Evolutionary conservation across 2,329 filamentous ascomycete species (phyloP), one percentile per base, ranked within the genome.

Genomic region (Knufia petricola): DNA sequence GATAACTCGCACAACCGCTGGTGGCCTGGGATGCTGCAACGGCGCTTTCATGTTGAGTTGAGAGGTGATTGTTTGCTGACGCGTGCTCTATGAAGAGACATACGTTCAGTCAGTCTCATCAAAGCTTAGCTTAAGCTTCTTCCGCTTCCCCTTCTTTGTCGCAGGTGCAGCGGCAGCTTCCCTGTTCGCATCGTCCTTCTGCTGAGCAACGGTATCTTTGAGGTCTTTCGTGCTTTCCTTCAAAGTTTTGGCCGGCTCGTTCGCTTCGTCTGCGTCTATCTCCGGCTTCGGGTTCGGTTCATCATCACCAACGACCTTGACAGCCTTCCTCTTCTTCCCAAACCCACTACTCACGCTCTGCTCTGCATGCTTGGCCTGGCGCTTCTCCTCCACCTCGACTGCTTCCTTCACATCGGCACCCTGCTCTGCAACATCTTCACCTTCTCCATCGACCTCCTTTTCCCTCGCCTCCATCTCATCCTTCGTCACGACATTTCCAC

Each of bases 91-190:
- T 28, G 6, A 28, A 6, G 12, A 28, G 26, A 28, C 6, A 28
- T 12, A 39, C 6, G 32, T 7, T 48, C 46, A 48, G 12, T 58
- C 56, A 37, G 53, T 43, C 10, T 58, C 55, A 40, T 59, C 55
- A 38, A 59, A 59, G 19, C 55, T 58, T 38, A 59, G 43, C 31
- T 59, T 59, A 45, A 59, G 53, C 51, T 59, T 58, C 54, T 59
- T 59, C 15, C 44, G 50, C 31, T 56, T 56, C 41, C 57, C 48
- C 24, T 44, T 59, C 17, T 41, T 34, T 23, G 49, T 39, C 2
- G 24, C 3, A 28, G 50, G 9, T 10, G 30, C 37, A 17, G 19
- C 26, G 2, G 46, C 19, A 15, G 45, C 38, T 15, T 49, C 45
- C 21, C 46, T 53, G 28, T 50, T 50, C 13, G 44, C 12, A 19